These are phyloP conservation scores for Parastagonospora nodorum DNA, from an alignment of 2,329 filamentous ascomycete genomes.

Conservation along the genomic window DNA sequence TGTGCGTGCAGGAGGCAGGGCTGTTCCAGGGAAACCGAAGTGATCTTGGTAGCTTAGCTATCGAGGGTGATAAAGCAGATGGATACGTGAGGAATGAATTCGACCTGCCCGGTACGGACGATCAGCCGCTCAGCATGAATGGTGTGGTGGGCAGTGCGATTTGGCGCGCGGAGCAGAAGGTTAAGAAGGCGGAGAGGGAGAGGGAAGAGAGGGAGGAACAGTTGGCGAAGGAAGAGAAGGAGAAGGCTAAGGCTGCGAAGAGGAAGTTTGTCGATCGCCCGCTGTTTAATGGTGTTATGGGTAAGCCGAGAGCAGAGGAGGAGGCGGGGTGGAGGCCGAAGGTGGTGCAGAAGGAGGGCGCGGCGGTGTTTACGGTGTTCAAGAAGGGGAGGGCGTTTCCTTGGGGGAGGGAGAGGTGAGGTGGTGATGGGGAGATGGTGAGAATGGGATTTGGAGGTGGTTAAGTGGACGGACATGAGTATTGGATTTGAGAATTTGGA, in stretches of 20 bases:
- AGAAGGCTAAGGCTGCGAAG: background rate
- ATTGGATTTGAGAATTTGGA: too few relatives aligned
- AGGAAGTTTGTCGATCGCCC: conserved; percentile 5
- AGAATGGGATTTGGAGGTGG: too few relatives aligned
- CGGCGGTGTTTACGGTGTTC: too few relatives aligned
- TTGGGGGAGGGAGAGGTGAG: too few relatives aligned
- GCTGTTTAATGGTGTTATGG: conserved; percentile 26
- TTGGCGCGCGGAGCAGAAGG: conserved; percentile 5
- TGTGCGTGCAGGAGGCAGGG: conserved; percentile 10
- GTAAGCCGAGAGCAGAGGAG: conserved; percentile 23
- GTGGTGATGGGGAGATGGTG: too few relatives aligned
- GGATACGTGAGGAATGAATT: conserved; percentile 14
- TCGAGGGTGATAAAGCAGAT: conserved; percentile 1
- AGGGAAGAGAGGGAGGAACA: background rate
- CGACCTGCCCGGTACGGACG: conserved; percentile 14
- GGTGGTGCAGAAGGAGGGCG: too few relatives aligned
- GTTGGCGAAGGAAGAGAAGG: background rate
- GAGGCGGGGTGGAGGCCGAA: background rate
- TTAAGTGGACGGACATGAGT: too few relatives aligned
- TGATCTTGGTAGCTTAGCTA: background rate
- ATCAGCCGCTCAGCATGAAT: conserved; percentile 1
- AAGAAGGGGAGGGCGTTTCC: too few relatives aligned
- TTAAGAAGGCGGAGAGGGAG: conserved; percentile 1
- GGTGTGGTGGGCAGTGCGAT: conserved; percentile 10
- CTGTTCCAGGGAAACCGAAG: conserved; percentile 3